Percentiles rank a stretch among this genome's conserved stretches.
Conservation (phyloP, 1,139 yeast species). For the Geotrichum fermentans region DNA sequence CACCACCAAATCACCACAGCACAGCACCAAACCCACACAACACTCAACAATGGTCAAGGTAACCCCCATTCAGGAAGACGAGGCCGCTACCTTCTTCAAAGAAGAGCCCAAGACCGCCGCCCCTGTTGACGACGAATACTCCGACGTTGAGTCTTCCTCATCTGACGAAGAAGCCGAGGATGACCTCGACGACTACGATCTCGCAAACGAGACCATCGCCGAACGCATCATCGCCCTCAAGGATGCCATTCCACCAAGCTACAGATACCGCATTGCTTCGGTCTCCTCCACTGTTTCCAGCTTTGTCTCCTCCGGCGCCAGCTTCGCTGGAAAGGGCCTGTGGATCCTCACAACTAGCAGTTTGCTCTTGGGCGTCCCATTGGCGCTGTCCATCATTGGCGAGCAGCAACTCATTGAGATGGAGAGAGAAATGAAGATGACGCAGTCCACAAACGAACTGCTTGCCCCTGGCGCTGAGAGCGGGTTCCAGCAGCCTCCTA, state of each 20-base stretch:
- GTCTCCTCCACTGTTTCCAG: conserved; percentile 35
- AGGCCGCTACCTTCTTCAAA: conserved; percentile 19
- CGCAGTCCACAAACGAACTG: conserved; percentile 78
- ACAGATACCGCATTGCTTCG: conserved; percentile 51
- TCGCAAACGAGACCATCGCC: conserved; percentile 72
- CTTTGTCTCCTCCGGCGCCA: conserved; percentile 40
- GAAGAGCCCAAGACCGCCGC: conserved; percentile 24
- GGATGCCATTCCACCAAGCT: conserved; percentile 86
- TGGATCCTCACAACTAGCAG: conserved; percentile 87
- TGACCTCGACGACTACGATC: conserved; percentile 68
- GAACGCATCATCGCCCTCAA: conserved; percentile 89
- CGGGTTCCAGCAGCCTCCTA: conserved; percentile 42
- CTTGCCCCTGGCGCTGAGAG: conserved; percentile 70
- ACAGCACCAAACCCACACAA: neutral
- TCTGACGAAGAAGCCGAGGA: conserved; percentile 45
- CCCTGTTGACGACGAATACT: conserved; percentile 25
- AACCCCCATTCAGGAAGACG: conserved; percentile 53
- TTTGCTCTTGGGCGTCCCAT: conserved; percentile 85
- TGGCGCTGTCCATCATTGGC: conserved; percentile 79
- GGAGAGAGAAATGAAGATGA: conserved; percentile 88
- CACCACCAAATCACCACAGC: neutral
- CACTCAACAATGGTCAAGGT: conserved; percentile 57
- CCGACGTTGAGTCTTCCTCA: conserved; percentile 31
- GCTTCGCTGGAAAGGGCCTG: conserved; percentile 65
- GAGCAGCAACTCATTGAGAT: conserved; percentile 92